Evolutionary conservation across 2,329 filamentous ascomycete genomes (phyloP).

Genomic region (Parascedosporium putredinis): DNA sequence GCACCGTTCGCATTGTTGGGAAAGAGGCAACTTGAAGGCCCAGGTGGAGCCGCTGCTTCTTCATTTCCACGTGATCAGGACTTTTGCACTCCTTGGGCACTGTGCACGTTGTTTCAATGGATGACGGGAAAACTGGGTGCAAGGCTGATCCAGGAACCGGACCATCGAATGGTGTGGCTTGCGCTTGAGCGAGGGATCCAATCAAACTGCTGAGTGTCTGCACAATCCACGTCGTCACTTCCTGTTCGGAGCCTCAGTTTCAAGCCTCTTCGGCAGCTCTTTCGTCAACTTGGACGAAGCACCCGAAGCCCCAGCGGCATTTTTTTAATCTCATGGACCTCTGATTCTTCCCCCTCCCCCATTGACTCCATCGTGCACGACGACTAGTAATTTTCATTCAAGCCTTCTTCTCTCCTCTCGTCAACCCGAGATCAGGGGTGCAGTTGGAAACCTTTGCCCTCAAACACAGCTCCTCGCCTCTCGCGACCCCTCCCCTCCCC

Average conservation of each 20-base stretch:
- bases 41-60: neutral
- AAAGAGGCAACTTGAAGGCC: neutral
- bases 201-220: neutral
- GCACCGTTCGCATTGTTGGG: too few species aligned
- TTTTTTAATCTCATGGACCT: too few species aligned
- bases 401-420: too few species aligned
- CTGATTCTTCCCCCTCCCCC: too few species aligned
- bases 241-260: neutral
- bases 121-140: neutral
- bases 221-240: neutral
- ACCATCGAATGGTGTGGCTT: neutral
- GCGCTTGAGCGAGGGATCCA: neutral
- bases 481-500: neutral
- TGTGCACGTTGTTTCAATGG: too few species aligned
- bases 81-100: too few species aligned
- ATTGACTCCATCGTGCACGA: too few species aligned
- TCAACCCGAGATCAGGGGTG: neutral
- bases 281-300: neutral
- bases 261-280: neutral
- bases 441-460: neutral
- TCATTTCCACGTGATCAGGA: neutral
- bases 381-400: too few species aligned
- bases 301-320: neutral
- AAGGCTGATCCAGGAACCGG: neutral
- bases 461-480: neutral